Base-by-base conservation (phyloP, 2,329 filamentous ascomycete species). In the Herpotrichia juniperi region DNA sequence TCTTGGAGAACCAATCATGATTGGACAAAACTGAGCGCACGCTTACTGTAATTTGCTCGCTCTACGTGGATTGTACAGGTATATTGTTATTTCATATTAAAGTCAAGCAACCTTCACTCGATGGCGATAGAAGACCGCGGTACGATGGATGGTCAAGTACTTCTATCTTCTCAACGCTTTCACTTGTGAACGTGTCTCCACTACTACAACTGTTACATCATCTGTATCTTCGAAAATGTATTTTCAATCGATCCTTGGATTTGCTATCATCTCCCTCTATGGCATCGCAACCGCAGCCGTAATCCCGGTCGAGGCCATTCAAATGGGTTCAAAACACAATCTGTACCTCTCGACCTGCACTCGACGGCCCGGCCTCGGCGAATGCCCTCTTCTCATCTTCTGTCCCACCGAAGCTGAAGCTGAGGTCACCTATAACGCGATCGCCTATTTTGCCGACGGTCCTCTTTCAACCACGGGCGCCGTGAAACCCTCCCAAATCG, bases 281-380 rank as follows among this genome's bases (percentile, higher is more conserved):
- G 26, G 30, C 24, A 9, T 24, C 9, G n/a, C 12, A 7, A 39
- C 22, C 17, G 50, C 44, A 31, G 46, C 42, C 16, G 24, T 25
- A 16, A 12, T 11, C 21, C 50, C 51, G 12, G 3, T 53, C 32
- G 44, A 48, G 31, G 4, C 42, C 24, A 22, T 28, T 8, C 26
- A 35, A 14, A 42, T 45, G 34, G 51, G 51, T 12, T 54, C 51
- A 32, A 54, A 54, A 50, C 51, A 54, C 43, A 54, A 48, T 17
- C 39, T 54, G 25, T 54, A 54, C 24, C 51, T 54, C n/a, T 28
- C 42, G 11, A 54, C 51, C 42, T 54, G 51, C 42, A 35, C 37
- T n/a, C 39, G 40, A 6, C 32, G 14, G 14, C 7, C 11, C 21
- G 24, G 16, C 22, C 17, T 31, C 16, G 42, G 45, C 16, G 37